Conservation (phyloP, 345 rosid genomes). For the Camelina laxa region DNA sequence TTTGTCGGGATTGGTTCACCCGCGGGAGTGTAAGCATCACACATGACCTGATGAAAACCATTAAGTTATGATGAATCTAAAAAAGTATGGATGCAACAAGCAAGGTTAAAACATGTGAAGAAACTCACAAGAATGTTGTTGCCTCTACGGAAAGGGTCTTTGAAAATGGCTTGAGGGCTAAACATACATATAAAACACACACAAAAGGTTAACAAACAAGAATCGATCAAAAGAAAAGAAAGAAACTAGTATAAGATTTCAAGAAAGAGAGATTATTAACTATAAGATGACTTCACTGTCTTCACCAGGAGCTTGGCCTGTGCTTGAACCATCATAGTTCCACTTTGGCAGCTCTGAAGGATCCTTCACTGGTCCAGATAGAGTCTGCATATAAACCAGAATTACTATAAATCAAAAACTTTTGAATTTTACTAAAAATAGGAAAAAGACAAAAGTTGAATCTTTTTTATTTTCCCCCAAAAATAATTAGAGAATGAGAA, state of each 20-base stretch:
- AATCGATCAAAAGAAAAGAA: not conserved
- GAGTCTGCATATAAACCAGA: constrained; percentile 50
- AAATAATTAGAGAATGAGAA: not conserved
- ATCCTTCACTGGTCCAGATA: constrained; percentile 62
- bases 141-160: constrained; percentile 88
- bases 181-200: not conserved
- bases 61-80: not conserved
- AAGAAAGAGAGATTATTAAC: constrained; percentile 46
- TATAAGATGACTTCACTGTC: constrained; percentile 92
- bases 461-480: not conserved
- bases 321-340: constrained; percentile 93
- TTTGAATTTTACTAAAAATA: not conserved
- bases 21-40: constrained; percentile 86
- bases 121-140: constrained; percentile 78
- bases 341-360: constrained; percentile 73
- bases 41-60: constrained; percentile 65
- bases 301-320: constrained; percentile 89
- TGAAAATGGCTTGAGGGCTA: constrained; percentile 96
- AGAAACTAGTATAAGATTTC: constrained; percentile 30
- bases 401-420: not conserved
- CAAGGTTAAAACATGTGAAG: not conserved
- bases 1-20: constrained; percentile 90
- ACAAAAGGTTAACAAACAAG: constrained; percentile 12
- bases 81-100: not conserved
- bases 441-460: not conserved